phyloP scores from a whole-genome alignment of 768 basidiomycete species.

The Tricholoma hemisulphureum region DNA sequence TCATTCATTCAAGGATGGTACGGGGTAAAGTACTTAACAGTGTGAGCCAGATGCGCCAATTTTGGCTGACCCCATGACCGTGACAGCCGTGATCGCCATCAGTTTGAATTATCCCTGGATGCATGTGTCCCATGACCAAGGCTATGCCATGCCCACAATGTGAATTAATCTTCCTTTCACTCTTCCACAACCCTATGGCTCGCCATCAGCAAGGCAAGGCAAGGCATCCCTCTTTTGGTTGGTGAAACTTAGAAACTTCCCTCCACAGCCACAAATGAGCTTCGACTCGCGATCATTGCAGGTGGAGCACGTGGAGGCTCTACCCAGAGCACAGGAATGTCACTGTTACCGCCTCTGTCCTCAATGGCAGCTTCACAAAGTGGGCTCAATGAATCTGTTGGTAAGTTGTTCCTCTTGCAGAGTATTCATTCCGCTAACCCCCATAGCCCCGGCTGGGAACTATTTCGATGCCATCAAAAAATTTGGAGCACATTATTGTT shows the following conservation, averaged over 20 bases:
- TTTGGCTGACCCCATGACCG: too few species aligned
- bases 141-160: background rate
- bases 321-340: background rate
- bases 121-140: too few species aligned
- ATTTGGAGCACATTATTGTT: background rate
- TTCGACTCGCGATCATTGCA: background rate
- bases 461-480: background rate
- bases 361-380: background rate
- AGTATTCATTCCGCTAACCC: background rate
- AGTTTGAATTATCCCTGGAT: too few species aligned
- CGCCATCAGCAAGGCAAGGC: background rate
- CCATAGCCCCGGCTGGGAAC: background rate
- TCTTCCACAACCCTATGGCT: background rate
- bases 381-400: too few species aligned
- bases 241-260: background rate
- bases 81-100: too few species aligned
- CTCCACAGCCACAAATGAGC: background rate
- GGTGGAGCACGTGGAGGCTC: background rate
- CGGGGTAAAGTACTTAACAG: too few species aligned
- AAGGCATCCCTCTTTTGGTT: background rate
- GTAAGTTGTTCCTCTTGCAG: background rate
- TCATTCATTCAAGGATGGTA: too few species aligned
- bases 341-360: background rate
- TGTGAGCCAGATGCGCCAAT: too few species aligned
- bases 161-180: background rate